These are phyloP conservation scores for Kernera saxatilis DNA, from an alignment of 345 rosid species.

Conservation along the genomic window DNA sequence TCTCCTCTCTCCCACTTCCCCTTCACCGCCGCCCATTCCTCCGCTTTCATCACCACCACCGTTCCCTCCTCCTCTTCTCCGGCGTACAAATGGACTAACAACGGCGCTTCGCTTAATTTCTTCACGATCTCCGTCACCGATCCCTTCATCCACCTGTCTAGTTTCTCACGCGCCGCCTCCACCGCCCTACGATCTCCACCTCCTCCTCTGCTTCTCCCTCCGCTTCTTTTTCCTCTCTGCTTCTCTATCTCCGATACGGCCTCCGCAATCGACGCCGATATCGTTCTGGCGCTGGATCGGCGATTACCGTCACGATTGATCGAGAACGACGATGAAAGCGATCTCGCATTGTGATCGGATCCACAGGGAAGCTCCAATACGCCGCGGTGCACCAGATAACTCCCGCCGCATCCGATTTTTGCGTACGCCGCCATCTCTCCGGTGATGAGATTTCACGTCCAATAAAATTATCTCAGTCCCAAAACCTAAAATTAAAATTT, in stretches of 20 bases:
- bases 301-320: background rate
- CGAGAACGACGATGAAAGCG: conserved; percentile 14
- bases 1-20: conserved; percentile 33
- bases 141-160: conserved; percentile 30
- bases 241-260: conserved; percentile 19
- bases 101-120: conserved; percentile 24
- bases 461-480: background rate
- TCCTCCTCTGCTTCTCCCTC: background rate
- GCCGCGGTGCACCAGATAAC: conserved; percentile 29
- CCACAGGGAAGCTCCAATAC: conserved; percentile 21
- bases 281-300: conserved; percentile 6
- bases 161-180: conserved; percentile 25
- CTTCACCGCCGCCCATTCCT: conserved; percentile 29
- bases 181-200: conserved; percentile 2
- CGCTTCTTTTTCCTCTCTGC: conserved; percentile 10
- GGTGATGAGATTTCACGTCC: background rate
- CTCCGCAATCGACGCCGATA: conserved; percentile 24
- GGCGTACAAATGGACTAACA: conserved; percentile 18
- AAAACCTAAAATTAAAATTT: background rate
- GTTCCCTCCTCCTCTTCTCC: conserved; percentile 17
- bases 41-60: conserved; percentile 30
- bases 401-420: conserved; percentile 25
- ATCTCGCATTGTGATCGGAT: conserved; percentile 16
- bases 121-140: conserved; percentile 32
- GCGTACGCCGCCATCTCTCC: conserved; percentile 11